phyloP scores from a whole-genome alignment of 768 basidiomycete genomes.

The Pulveroboletus ravenelii region DNA sequence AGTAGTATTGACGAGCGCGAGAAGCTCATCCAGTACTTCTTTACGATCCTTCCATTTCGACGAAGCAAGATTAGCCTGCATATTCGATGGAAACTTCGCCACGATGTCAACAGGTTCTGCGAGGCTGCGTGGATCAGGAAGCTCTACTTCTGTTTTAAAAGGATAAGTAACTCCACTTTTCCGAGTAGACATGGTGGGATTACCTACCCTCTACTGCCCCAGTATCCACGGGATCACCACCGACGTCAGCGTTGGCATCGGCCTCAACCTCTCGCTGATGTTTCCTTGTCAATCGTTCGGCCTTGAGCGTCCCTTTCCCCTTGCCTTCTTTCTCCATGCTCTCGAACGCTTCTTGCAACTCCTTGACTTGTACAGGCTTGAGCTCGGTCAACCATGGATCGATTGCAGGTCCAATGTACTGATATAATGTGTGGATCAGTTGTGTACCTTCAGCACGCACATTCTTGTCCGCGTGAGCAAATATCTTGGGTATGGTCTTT shows the following conservation, averaged over 20 bases:
- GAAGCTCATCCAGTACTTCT: constrained; percentile 81
- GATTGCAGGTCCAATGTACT: constrained; percentile 79
- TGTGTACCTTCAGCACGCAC: constrained; percentile 88
- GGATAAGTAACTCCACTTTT: constrained; percentile 2
- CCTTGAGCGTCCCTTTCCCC: constrained; percentile 77
- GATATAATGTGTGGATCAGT: constrained; percentile 74
- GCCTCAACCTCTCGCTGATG: constrained; percentile 69
- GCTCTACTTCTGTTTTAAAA: constrained; percentile 39
- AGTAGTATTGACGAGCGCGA: constrained; percentile 60
- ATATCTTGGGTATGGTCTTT: constrained; percentile 87
- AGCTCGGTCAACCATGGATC: constrained; percentile 83
- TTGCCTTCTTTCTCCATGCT: constrained; percentile 77
- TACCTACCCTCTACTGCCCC: constrained; percentile 50
- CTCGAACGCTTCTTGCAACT: constrained; percentile 88
- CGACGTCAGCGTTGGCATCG: constrained; percentile 35
- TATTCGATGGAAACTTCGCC: constrained; percentile 66
- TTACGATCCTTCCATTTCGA: constrained; percentile 99
- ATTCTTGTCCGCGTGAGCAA: constrained; percentile 90
- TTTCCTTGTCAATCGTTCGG: constrained; percentile 70
- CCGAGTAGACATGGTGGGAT: neutral
- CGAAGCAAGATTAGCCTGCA: constrained; percentile 74
- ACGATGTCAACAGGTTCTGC: constrained; percentile 80
- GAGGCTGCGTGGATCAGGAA: constrained; percentile 72
- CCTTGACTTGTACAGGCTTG: constrained; percentile 96
- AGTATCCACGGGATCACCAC: constrained; percentile 36